Evolutionary conservation across 305 asterid genomes (phyloP), one percentile per base, ranked within the genome.

Genomic region (Fraxinus greggii): DNA sequence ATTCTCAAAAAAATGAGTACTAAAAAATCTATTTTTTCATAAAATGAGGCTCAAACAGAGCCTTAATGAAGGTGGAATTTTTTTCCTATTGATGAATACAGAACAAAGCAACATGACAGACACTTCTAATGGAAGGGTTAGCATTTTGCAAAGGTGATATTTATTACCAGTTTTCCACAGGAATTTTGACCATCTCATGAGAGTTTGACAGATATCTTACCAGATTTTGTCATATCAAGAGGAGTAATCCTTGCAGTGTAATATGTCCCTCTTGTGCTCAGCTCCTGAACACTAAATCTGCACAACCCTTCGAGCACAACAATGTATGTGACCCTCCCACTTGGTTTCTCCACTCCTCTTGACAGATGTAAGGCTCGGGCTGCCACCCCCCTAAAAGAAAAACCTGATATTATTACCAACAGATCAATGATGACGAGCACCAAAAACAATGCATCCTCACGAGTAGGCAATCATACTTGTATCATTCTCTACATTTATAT

Each of bases 261-360:
- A 87, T 93, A 96, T 8, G 98, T 92, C 84, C 98, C 99, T 88
- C 97, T 91, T 10, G 97, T 93, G 90, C 97, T 96, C 84, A 96
- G 92, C 89, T 96, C 99, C 88, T 96, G 99, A 70, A 96, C 99
- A 79, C 88, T 91, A 87, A 96, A 96, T 90, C 99, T 91, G 91
- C 99, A 93, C 87, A 96, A 84, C 38, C 98, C 99, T 90, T 94
- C 99, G 45, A 96, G 98, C 82, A 94, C 98, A 83, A 96, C 99
- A 78, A 89, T 92, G 91, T 96, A 96, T 67, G 98, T 96, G 82
- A 96, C 98, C 88, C 98, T 93, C 81, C 99, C 99, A 81, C 99
- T 96, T 61, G 99, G 98, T 93, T 96, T 94, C 88, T 96, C 98
- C 87, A 94, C 98, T 86, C 98, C 99, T 88, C 98, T 93, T 51